Evolutionary conservation across 306 rosid species (phyloP).

Genomic region (Carpinus fangiana): DNA sequence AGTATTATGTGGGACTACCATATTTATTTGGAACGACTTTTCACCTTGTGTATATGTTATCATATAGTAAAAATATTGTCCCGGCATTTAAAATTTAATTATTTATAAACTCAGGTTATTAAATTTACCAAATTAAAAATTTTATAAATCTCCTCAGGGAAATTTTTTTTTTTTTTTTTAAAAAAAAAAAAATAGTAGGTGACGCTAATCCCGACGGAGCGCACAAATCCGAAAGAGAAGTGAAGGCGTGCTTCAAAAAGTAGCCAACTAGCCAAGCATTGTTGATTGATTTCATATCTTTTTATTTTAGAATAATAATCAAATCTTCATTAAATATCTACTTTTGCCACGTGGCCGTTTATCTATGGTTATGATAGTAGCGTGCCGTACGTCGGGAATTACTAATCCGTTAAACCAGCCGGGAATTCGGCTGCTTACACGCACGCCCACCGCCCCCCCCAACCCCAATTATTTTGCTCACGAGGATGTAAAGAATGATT

Average conservation of each 20-base stretch:
- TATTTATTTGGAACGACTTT: no score
- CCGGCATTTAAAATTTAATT: no score
- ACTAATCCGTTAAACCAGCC: conserved; percentile 36
- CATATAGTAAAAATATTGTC: no score
- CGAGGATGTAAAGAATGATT: not conserved
- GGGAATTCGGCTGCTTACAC: conserved; percentile 32
- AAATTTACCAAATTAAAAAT: no score
- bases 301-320: not conserved
- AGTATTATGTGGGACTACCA: no score
- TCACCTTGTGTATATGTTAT: no score
- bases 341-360: not conserved
- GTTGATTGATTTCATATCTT: not conserved
- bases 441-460: conserved; percentile 31
- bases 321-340: not conserved
- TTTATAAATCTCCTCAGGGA: not conserved
- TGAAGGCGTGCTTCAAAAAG: conserved; percentile 8
- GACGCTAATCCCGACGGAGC: conserved; percentile 15
- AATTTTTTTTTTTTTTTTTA: not conserved
- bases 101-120: no score
- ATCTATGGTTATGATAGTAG: not conserved
- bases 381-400: conserved; percentile 19
- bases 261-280: not conserved
- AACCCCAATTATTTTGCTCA: not conserved
- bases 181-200: not conserved
- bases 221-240: not conserved